These are phyloP conservation scores for Paramecium sexaurelia DNA, from an alignment of 73 alveolate genomes.

Conservation along the genomic window DNA sequence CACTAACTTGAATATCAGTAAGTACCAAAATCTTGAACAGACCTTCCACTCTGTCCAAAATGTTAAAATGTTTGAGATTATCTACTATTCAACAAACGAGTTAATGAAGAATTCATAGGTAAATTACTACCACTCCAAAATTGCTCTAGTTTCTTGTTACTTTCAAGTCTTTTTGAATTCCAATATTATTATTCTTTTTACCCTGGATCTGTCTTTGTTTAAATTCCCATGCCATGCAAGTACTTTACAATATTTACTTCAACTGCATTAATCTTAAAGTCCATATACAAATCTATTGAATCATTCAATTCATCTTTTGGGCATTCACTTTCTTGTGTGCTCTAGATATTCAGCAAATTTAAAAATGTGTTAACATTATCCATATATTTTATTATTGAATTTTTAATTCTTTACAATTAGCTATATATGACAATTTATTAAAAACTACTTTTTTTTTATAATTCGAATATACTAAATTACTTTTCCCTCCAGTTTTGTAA, in stretches of 20 bases:
- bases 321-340: background rate
- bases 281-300: slow-evolving; percentile 24
- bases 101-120: background rate
- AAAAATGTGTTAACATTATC: background rate
- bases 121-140: background rate
- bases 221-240: slow-evolving; percentile 14
- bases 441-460: background rate
- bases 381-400: background rate
- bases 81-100: background rate
- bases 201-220: slow-evolving; percentile 43
- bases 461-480: background rate
- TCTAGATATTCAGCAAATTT: background rate
- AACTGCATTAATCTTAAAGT: background rate
- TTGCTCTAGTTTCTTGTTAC: background rate
- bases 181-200: background rate
- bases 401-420: background rate
- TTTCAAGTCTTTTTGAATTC: background rate
- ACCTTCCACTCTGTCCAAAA: background rate
- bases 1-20: background rate
- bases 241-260: background rate
- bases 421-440: background rate
- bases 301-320: slow-evolving; percentile 43
- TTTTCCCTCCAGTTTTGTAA: background rate
- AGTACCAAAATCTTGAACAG: background rate
- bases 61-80: background rate